Conservation (phyloP, 2,329 filamentous ascomycete species). For the Ramularia collo-cygni region DNA sequence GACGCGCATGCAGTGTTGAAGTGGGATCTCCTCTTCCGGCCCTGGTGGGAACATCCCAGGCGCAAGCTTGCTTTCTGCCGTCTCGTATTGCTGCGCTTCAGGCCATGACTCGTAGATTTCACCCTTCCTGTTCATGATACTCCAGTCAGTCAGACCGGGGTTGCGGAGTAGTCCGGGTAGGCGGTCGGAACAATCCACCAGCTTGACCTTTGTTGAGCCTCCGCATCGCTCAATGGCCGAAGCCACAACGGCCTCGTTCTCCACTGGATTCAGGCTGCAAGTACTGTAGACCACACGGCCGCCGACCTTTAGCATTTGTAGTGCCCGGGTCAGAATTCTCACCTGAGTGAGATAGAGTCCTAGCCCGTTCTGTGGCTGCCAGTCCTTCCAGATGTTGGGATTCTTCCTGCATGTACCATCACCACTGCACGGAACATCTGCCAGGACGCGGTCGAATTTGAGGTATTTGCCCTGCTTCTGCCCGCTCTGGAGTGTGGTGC, state of each 20-base stretch:
- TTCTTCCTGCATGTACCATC: slow-evolving; percentile 95
- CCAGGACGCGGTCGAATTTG: slow-evolving; percentile 93
- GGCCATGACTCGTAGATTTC: slow-evolving; percentile 75
- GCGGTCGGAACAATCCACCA: slow-evolving; percentile 74
- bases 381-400: slow-evolving; percentile 87
- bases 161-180: slow-evolving; percentile 70
- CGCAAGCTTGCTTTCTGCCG: slow-evolving; percentile 58
- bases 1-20: slow-evolving; percentile 86
- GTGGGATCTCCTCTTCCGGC: slow-evolving; percentile 56
- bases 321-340: slow-evolving; percentile 79
- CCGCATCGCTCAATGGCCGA: slow-evolving; percentile 87
- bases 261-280: slow-evolving; percentile 96
- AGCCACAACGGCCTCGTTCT: slow-evolving; percentile 89
- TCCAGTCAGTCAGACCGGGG: slow-evolving; percentile 75
- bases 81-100: slow-evolving; percentile 52
- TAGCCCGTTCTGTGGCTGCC: slow-evolving; percentile 79
- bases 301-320: slow-evolving; percentile 94
- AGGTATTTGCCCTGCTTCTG: slow-evolving; percentile 59
- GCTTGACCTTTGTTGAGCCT: slow-evolving; percentile 69
- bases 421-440: slow-evolving; percentile 93
- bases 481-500: slow-evolving; percentile 42
- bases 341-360: slow-evolving; percentile 83
- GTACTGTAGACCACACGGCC: slow-evolving; percentile 96
- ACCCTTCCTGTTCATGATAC: slow-evolving; percentile 80
- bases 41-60: slow-evolving; percentile 78